Conservation (phyloP, 306 rosid genomes). For the Quercus glauca region DNA sequence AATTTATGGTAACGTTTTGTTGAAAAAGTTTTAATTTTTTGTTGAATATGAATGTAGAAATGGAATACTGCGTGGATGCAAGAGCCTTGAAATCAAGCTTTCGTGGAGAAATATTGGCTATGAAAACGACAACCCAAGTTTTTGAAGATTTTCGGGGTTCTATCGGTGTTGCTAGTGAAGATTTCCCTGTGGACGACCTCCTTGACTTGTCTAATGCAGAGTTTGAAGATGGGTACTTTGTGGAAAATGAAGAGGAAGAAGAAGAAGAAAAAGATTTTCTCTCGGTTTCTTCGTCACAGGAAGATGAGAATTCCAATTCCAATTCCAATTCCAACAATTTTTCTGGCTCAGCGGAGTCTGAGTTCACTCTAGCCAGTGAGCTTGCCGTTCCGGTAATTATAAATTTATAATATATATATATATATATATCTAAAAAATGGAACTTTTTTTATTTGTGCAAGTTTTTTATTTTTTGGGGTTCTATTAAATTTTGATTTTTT, state of each 20-base stretch:
- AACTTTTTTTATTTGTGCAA: not conserved
- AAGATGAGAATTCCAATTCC: slow-evolving; percentile 46
- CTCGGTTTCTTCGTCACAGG: slow-evolving; percentile 45
- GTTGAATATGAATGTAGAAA: slow-evolving; percentile 37
- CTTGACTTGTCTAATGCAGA: slow-evolving; percentile 67
- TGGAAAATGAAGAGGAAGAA: slow-evolving; percentile 37
- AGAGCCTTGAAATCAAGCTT: slow-evolving; percentile 78
- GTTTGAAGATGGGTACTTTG: slow-evolving; percentile 40
- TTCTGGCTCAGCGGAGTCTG: slow-evolving; percentile 37
- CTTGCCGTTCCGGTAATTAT: slow-evolving; percentile 69
- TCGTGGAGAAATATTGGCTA: slow-evolving; percentile 41
- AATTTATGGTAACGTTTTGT: not conserved
- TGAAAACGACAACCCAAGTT: slow-evolving; percentile 37
- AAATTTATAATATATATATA: no score
- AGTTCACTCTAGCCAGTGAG: slow-evolving; percentile 48
- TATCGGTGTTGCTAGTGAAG: slow-evolving; percentile 53
- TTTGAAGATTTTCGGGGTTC: slow-evolving; percentile 39
- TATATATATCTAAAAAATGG: not conserved
- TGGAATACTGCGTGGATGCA: slow-evolving; percentile 59
- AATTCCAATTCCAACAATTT: slow-evolving; percentile 40
- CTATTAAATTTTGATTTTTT: slow-evolving; percentile 4
- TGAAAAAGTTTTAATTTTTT: slow-evolving; percentile 6
- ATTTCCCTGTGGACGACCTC: slow-evolving; percentile 77
- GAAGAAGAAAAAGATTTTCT: slow-evolving; percentile 30
- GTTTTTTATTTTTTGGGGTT: not conserved